These are phyloP conservation scores for Erigeron philadelphicus DNA, from an alignment of 140 eudicot species.

Conservation along the genomic window DNA sequence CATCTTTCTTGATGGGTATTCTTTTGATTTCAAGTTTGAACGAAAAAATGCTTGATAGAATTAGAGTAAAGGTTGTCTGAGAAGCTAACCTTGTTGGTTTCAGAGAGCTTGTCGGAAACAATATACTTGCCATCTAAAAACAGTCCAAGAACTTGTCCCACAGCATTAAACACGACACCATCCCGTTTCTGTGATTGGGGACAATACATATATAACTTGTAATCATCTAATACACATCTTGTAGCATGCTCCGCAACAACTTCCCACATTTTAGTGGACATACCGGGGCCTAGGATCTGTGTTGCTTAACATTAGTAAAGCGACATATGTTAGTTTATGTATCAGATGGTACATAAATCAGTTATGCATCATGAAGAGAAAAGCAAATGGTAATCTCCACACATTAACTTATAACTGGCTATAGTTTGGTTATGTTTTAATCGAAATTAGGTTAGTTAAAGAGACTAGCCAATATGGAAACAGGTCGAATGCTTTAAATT, in stretches of 20 bases:
- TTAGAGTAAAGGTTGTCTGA: background rate
- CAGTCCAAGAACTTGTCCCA: constrained; percentile 43
- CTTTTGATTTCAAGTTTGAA: background rate
- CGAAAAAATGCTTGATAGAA: background rate
- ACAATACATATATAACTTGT: constrained; percentile 30
- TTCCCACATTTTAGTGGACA: constrained; percentile 38
- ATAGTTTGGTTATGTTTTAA: too few relatives aligned
- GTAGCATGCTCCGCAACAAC: constrained; percentile 46
- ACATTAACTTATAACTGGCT: too few relatives aligned
- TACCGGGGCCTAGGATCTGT: constrained; percentile 27
- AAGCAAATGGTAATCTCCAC: too few relatives aligned
- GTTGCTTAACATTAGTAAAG: background rate
- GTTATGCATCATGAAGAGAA: background rate
- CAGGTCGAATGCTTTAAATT: too few relatives aligned
- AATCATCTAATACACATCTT: constrained; percentile 36
- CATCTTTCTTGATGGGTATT: too few relatives aligned
- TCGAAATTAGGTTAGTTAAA: too few relatives aligned
- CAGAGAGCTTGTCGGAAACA: constrained; percentile 32
- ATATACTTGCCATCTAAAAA: constrained; percentile 33
- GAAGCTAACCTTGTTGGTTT: constrained; percentile 45
- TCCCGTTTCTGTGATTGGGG: constrained; percentile 22
- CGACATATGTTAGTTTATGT: background rate
- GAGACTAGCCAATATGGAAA: too few relatives aligned
- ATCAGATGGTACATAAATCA: background rate
- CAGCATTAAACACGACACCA: constrained; percentile 43